A percentile compares a stretch with the other conserved stretches of the same genome.
phyloP scores from a whole-genome alignment of 129 eudicot genomes.

The Pittosporum tobira region DNA sequence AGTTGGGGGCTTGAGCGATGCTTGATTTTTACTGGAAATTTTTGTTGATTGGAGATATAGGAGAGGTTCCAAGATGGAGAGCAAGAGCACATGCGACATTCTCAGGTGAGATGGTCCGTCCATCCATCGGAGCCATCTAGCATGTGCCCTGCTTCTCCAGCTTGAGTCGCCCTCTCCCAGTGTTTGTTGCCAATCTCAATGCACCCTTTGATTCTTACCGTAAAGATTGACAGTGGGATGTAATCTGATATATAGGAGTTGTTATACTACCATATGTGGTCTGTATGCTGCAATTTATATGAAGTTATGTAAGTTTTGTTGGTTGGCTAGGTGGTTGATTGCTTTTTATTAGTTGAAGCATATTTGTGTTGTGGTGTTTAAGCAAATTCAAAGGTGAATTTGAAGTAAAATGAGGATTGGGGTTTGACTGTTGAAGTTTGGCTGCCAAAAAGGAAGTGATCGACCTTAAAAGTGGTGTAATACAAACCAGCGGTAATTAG shows the following conservation, averaged over 20 bases:
- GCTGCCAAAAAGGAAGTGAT: conserved; percentile 1
- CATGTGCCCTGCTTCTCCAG: conserved; percentile 40
- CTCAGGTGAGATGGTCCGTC: not conserved
- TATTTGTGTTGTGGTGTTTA: not conserved
- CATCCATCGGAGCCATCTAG: conserved; percentile 19
- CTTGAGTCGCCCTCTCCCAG: not conserved
- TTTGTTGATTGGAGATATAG: conserved; percentile 5
- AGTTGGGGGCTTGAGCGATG: conserved; percentile 2
- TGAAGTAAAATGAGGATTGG: not conserved
- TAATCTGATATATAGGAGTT: too few relatives aligned
- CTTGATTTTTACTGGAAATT: conserved; percentile 11
- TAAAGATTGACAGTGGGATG: too few relatives aligned
- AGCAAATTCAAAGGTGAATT: not conserved
- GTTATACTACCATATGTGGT: too few relatives aligned
- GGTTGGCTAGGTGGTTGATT: conserved; percentile 11
- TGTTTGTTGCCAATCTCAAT: not conserved
- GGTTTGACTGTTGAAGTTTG: conserved; percentile 10
- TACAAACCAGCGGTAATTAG: too few relatives aligned
- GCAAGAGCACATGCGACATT: conserved; percentile 33
- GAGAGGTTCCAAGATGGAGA: conserved; percentile 44
- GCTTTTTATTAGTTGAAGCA: too few relatives aligned
- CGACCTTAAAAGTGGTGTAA: too few relatives aligned
- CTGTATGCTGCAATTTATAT: not conserved
- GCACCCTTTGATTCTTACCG: too few relatives aligned
- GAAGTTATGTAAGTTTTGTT: not conserved